Evolutionary conservation across 441 rosid species (phyloP).

Genomic region (Eruca vesicaria): DNA sequence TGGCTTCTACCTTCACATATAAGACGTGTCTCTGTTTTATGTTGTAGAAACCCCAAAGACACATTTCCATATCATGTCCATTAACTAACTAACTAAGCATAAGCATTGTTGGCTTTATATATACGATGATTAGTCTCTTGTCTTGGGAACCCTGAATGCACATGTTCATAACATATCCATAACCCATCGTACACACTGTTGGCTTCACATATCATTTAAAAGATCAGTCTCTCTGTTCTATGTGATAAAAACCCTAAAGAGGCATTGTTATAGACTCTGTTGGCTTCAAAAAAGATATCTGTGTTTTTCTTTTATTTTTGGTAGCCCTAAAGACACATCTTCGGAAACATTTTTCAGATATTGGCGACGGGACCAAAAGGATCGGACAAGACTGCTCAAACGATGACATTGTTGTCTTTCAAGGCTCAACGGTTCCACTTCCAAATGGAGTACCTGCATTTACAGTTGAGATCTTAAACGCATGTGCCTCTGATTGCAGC

Average conservation of each 20-base stretch:
- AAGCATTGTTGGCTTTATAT: not conserved
- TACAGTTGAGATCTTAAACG: slow-evolving; percentile 34
- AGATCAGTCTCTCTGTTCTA: not conserved
- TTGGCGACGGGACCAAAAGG: slow-evolving; percentile 36
- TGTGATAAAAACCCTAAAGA: not conserved
- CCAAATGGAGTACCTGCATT: slow-evolving; percentile 36
- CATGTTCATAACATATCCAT: not conserved
- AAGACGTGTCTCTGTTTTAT: not conserved
- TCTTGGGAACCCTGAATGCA: not conserved
- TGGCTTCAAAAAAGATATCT: not conserved
- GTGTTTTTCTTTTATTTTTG: not conserved
- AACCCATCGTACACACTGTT: not conserved
- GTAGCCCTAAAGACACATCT: not conserved
- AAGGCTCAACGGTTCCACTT: slow-evolving; percentile 37
- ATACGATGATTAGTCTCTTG: not conserved
- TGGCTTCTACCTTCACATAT: not conserved
- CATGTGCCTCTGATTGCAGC: slow-evolving; percentile 21
- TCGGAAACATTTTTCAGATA: slow-evolving; percentile 23
- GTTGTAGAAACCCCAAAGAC: not conserved
- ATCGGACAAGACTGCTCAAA: slow-evolving; percentile 49
- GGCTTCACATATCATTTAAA: not conserved
- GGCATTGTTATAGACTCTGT: not conserved
- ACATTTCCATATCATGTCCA: too few species aligned
- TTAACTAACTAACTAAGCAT: not conserved
- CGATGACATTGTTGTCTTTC: slow-evolving; percentile 44